phyloP scores from a whole-genome alignment of 2,329 filamentous ascomycete species.

The Penicillium sumatraense region DNA sequence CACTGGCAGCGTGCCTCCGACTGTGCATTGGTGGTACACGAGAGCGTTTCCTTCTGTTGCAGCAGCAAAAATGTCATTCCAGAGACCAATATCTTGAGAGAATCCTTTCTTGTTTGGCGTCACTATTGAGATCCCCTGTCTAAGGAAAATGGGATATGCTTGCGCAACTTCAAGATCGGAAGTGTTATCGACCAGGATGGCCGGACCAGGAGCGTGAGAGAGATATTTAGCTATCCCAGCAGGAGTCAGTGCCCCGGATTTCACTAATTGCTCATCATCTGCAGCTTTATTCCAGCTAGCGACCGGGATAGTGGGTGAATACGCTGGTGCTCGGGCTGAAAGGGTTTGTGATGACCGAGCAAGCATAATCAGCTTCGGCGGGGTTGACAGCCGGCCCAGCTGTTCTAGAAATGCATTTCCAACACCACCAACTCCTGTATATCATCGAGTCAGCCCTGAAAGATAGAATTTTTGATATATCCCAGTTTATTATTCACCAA shows the following conservation, averaged over 20 bases:
- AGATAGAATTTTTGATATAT: neutral
- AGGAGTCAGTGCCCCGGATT: conserved; percentile 56
- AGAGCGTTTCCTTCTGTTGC: conserved; percentile 68
- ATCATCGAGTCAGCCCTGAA: neutral
- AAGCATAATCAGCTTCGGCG: neutral
- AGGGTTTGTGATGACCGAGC: conserved; percentile 77
- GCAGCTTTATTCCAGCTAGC: conserved; percentile 59
- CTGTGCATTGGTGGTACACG: conserved; percentile 93
- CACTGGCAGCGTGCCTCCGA: conserved; percentile 90
- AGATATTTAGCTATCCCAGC: conserved; percentile 77
- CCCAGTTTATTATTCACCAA: neutral
- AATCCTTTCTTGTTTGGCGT: conserved; percentile 99
- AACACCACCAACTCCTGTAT: neutral
- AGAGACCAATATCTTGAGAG: conserved; percentile 77
- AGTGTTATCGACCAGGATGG: conserved; percentile 91
- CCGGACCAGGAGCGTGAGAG: conserved; percentile 72
- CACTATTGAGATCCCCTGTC: conserved; percentile 82
- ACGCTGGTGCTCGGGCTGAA: conserved; percentile 69
- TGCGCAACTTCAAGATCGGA: conserved; percentile 83
- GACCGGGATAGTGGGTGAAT: conserved; percentile 64
- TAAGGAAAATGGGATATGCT: conserved; percentile 77
- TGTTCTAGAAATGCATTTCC: neutral
- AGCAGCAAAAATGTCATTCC: conserved; percentile 82
- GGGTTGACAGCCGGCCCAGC: neutral
- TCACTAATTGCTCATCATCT: conserved; percentile 63